Percentiles rank a stretch among this genome's conserved stretches.
Evolutionary conservation across 2,329 filamentous ascomycete species (phyloP).

Genomic region (Xylariaceae sp.): DNA sequence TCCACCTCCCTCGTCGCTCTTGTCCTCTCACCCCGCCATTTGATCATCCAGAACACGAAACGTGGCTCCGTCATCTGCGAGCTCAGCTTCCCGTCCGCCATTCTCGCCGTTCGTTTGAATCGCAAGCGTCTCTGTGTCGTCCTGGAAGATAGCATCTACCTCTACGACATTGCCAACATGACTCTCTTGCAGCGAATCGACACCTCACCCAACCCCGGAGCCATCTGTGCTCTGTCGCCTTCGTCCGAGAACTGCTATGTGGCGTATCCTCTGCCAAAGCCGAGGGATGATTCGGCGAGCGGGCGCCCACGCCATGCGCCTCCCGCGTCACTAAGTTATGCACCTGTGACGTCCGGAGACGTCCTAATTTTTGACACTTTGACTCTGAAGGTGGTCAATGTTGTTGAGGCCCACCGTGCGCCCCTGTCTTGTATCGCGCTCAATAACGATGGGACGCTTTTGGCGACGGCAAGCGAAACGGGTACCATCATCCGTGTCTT

Average conservation of each 20-base stretch:
- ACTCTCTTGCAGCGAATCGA: constrained; percentile 86
- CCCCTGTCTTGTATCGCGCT: constrained; percentile 85
- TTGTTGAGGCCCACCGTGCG: constrained; percentile 90
- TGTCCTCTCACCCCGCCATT: constrained; percentile 81
- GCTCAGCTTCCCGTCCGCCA: constrained; percentile 94
- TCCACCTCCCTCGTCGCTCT: constrained; percentile 94
- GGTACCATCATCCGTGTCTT: constrained; percentile 97
- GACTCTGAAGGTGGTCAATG: constrained; percentile 86
- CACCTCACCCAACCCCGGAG: constrained; percentile 86
- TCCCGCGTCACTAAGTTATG: constrained; percentile 63
- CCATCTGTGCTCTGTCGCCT: constrained; percentile 87
- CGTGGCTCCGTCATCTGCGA: constrained; percentile 87
- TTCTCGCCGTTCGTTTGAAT: constrained; percentile 89
- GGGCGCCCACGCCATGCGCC: constrained; percentile 75
- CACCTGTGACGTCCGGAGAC: constrained; percentile 81
- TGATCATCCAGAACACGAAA: constrained; percentile 96
- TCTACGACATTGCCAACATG: constrained; percentile 99
- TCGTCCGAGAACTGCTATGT: constrained; percentile 95
- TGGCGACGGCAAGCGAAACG: constrained; percentile 94
- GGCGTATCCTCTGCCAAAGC: constrained; percentile 81
- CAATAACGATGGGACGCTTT: constrained; percentile 84
- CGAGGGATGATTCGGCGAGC: constrained; percentile 54
- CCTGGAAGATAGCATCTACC: constrained; percentile 91
- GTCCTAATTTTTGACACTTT: constrained; percentile 89
- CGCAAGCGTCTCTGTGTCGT: constrained; percentile 90